Percentiles rank a stretch among this genome's conserved stretches.
Conservation (phyloP, 1,284 basidiomycete genomes). For the Pseudozyma thailandica region DNA sequence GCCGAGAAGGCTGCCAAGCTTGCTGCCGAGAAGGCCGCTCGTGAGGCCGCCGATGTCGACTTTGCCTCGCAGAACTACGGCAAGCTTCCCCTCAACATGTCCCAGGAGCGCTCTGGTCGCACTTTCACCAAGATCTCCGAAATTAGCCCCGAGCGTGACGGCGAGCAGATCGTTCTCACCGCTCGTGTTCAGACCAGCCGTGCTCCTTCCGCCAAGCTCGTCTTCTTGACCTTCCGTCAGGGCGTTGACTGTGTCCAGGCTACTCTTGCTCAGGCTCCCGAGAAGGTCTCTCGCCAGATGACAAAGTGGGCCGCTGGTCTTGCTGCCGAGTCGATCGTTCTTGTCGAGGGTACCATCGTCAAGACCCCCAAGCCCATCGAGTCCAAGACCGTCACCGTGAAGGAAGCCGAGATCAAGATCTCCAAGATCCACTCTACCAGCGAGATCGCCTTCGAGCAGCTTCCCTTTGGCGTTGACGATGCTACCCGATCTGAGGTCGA, state of each 20-base stretch:
- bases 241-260: slow-evolving; percentile 90
- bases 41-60: slow-evolving; percentile 83
- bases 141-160: slow-evolving; percentile 77
- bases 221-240: slow-evolving; percentile 92
- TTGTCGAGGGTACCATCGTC: slow-evolving; percentile 77
- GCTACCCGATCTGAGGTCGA: slow-evolving; percentile 85
- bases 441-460: slow-evolving; percentile 73
- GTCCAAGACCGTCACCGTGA: slow-evolving; percentile 87
- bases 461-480: slow-evolving; percentile 94
- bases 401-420: slow-evolving; percentile 88
- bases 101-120: slow-evolving; percentile 74
- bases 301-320: slow-evolving; percentile 88
- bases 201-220: slow-evolving; percentile 81
- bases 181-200: slow-evolving; percentile 92
- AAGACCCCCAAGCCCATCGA: slow-evolving; percentile 83
- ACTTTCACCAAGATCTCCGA: slow-evolving; percentile 75
- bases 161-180: slow-evolving; percentile 84
- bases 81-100: slow-evolving; percentile 89
- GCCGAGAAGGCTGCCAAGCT: slow-evolving; percentile 86
- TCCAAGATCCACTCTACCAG: slow-evolving; percentile 86
- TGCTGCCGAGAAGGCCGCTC: slow-evolving; percentile 79
- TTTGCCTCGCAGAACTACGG: slow-evolving; percentile 89
- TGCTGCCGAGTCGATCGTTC: slow-evolving; percentile 87
- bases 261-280: slow-evolving; percentile 79
- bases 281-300: slow-evolving; percentile 96